Evolutionary conservation across 345 rosid species (phyloP).

Genomic region (Raphanus raphanistrum): DNA sequence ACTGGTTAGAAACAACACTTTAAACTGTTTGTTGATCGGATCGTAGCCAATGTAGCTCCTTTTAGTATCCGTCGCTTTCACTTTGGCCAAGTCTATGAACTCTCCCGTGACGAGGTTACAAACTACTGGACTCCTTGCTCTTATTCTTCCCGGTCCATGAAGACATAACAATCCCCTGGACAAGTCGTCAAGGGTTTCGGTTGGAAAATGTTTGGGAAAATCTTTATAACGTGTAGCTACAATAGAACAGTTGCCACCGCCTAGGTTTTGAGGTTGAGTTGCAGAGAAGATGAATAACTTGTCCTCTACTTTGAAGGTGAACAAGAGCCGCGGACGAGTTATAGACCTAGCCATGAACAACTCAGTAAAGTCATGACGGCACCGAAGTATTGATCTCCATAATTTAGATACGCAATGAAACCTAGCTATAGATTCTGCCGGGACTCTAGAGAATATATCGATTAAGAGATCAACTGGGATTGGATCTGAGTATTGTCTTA

Average conservation of each 20-base stretch:
- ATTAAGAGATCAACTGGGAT: neutral
- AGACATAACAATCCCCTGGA: neutral
- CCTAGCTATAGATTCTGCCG: neutral
- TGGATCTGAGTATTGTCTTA: neutral
- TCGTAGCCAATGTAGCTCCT: neutral
- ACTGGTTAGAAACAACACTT: neutral
- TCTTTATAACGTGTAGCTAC: neutral
- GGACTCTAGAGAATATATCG: neutral
- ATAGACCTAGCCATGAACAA: neutral
- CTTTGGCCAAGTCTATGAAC: neutral
- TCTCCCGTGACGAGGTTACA: neutral
- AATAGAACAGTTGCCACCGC: neutral
- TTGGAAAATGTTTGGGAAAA: neutral
- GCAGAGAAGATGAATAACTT: neutral
- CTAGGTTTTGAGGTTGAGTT: neutral
- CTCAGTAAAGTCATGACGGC: neutral
- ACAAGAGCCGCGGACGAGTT: neutral
- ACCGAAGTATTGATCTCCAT: neutral
- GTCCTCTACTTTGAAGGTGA: neutral
- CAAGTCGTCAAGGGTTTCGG: neutral
- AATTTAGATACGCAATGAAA: neutral
- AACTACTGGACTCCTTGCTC: neutral
- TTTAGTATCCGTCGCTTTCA: neutral
- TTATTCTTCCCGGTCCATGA: neutral
- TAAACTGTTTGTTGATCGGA: neutral